Evolutionary conservation across 2,329 filamentous ascomycete genomes (phyloP).

Genomic region (Diatrype stigma): DNA sequence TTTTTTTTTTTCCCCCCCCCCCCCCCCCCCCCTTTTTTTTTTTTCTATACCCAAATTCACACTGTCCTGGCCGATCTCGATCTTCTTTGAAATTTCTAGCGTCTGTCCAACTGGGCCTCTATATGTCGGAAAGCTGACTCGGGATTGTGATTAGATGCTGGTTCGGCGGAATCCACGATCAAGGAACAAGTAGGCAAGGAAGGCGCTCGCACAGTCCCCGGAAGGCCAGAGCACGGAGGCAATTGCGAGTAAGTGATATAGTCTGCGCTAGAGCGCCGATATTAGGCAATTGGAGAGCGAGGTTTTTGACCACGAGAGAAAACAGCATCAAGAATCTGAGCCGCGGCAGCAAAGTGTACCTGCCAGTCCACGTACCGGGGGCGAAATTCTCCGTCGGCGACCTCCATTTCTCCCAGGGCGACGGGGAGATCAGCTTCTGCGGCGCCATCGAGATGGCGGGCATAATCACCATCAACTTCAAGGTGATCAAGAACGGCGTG

Average conservation of each 20-base stretch:
- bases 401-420: constrained; percentile 81
- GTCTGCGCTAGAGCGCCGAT: neutral
- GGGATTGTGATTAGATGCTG: constrained; percentile 48
- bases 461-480: constrained; percentile 85
- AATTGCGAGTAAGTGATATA: constrained; percentile 62
- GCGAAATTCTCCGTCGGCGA: constrained; percentile 91
- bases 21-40: too few species aligned
- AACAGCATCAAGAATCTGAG: constrained; percentile 72
- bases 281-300: neutral
- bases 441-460: constrained; percentile 94
- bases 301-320: neutral
- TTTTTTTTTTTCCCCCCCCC: too few species aligned
- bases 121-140: neutral
- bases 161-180: constrained; percentile 53
- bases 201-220: constrained; percentile 80
- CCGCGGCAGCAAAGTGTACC: constrained; percentile 75
- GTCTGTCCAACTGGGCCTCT: neutral
- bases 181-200: constrained; percentile 68
- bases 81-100: too few species aligned
- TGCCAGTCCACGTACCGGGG: constrained; percentile 80
- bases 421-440: constrained; percentile 86
- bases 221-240: constrained; percentile 80
- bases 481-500: constrained; percentile 78
- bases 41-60: too few species aligned
- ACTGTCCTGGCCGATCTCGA: too few species aligned